Evolutionary conservation across 2,329 filamentous ascomycete species (phyloP), one percentile per base, ranked within the genome.

Genomic region (Colletotrichum orbiculare): DNA sequence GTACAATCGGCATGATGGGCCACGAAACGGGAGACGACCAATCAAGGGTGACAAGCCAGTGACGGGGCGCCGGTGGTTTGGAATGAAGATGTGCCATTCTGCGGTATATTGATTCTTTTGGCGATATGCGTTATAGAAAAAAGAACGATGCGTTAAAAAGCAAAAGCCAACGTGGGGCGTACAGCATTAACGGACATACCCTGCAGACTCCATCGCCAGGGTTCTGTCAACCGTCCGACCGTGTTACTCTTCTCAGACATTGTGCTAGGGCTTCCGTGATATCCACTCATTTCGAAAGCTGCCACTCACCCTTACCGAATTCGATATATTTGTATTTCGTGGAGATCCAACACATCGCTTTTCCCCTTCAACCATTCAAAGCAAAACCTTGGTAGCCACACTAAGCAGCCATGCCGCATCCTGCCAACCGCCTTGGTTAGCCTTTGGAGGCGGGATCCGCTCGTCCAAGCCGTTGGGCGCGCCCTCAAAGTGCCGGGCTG

Each of bases 341-440:
- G 46, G 42, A 13, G 42, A 25, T n/a, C 3, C n/a, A 42, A 47
- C 11, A 8, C 4, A 13, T 35, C 25, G 41, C 55, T 25, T 49
- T 15, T 42, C 15, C 9, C 41, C 15, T 15, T 33, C n/a, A 50
- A 11, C 50, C 50, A 47, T 59, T 79, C 76, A 88, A 67, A 89
- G 80, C 69, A 89, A 78, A 48, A 89, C 85, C 71, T 87, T 89
- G 34, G 84, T 83, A 10, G 88, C 89, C 67, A 91, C 87, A 68
- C 83, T 89, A 60, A 91, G 75, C 50, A 91, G 75, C 89, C 89
- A 91, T 13, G 87, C 87, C 34, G 88, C 89, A 74, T 91, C 89
- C 63, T 86, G 83, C 89, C 88, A 91, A 8, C 84, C 84, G 13
- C 86, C 87, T 47, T 86, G 83, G 55, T 89, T 83, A 8, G 81